Conservation (phyloP, 1,284 basidiomycete genomes). For the Agaricales sp. region DNA sequence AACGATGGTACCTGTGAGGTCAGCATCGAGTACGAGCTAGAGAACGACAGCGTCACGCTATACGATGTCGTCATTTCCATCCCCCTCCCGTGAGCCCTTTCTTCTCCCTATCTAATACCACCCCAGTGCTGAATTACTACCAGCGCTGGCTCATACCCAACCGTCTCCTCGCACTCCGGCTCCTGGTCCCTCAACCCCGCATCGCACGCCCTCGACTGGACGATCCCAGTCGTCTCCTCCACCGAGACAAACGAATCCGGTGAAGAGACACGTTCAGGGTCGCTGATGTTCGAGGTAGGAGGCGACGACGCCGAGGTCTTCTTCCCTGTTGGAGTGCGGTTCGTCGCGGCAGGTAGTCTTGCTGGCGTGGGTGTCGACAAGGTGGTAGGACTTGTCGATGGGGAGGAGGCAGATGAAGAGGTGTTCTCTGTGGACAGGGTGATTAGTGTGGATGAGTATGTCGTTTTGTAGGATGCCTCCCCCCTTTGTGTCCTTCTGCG, state of each 20-base stretch:
- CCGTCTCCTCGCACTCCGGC: slow-evolving; percentile 69
- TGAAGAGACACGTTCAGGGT: slow-evolving; percentile 57
- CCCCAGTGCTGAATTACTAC: slow-evolving; percentile 5
- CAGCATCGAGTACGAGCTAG: slow-evolving; percentile 95
- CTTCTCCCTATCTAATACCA: slow-evolving; percentile 1
- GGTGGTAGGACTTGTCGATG: slow-evolving; percentile 44
- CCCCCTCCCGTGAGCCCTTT: slow-evolving; percentile 70
- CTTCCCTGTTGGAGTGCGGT: slow-evolving; percentile 87
- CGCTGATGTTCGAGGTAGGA: slow-evolving; percentile 79
- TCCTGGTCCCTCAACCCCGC: slow-evolving; percentile 77
- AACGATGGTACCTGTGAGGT: slow-evolving; percentile 89
- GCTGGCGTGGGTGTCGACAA: slow-evolving; percentile 57
- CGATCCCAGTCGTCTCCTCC: slow-evolving; percentile 50
- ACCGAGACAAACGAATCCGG: too few relatives aligned
- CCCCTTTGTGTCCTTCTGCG: too few relatives aligned
- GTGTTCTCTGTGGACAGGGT: slow-evolving; percentile 70
- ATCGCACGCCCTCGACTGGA: slow-evolving; percentile 80
- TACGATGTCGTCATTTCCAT: slow-evolving; percentile 86
- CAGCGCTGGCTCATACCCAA: slow-evolving; percentile 77
- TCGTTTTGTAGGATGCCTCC: slow-evolving; percentile 39
- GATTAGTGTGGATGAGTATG: slow-evolving; percentile 64
- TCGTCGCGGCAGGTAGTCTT: slow-evolving; percentile 72
- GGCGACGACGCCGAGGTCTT: slow-evolving; percentile 80
- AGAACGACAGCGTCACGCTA: slow-evolving; percentile 71
- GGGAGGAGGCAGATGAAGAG: slow-evolving; percentile 42